Evolutionary conservation across 2,329 filamentous ascomycete genomes (phyloP), one percentile per base, ranked within the genome.

Genomic region (Pezicula carpinea): DNA sequence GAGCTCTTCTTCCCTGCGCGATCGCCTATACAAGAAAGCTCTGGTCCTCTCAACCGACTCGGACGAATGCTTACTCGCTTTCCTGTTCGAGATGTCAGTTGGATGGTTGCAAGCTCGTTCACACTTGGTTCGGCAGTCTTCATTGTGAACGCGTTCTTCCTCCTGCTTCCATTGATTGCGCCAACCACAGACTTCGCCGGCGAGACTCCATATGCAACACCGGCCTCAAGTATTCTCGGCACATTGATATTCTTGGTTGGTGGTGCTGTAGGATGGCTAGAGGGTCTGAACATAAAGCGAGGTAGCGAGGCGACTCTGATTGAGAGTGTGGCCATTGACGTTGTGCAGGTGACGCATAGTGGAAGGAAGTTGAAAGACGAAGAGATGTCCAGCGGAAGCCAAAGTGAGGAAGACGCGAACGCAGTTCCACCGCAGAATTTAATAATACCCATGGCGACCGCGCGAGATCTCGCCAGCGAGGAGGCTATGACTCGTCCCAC

Each of bases 111-210:
- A 19, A 36, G 52, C 15, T 39, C 39, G 8, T 58, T 58, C 44
- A 39, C 49, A 6, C 26, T 53, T 13, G 55, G 55, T 7, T 58
- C 55, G 19, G 46, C 44, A 14, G 34, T 50, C 8, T 58, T 56
- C 36, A 47, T 58, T n/a, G 46, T 45, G 17, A 54, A 56, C 34
- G 54, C 48, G n/a, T 55, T 57, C 41, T 55, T 55, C 38, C 45
- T 58, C 10, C 10, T 52, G 3, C 38, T 57, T 21, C 51, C 55
- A 5, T 26, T 53, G 6, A 44, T 51, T 15, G 49, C 48, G 13
- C 55, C 55, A 34, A 36, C 35, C 10, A 51, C 43, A 10, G 21
- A 32, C 15, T 56, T 54, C 39, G n/a, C 8, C 4, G 43, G 35
- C 4, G 48, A 51, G 23, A 23, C 43, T 23, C 38, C 53, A 17